A percentile compares a stretch with the other conserved stretches of the same genome.
Conservation (phyloP, 2,329 filamentous ascomycete genomes). For the Penicillium sp. region DNA sequence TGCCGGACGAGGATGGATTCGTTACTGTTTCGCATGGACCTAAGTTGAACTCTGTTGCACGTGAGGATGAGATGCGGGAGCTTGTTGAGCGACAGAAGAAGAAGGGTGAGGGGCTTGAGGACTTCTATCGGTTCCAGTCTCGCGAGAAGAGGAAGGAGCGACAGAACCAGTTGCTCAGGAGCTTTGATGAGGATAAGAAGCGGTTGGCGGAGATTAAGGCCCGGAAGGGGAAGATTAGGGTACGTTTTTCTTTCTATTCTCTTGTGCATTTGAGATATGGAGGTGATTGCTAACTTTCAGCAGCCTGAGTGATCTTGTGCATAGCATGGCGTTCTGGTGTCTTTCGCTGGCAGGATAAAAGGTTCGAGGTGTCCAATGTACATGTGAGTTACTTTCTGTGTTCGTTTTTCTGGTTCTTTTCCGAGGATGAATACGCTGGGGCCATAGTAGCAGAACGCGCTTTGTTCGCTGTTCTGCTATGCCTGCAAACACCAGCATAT, state of each 20-base stretch:
- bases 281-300: slow-evolving; percentile 10
- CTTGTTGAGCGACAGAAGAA: slow-evolving; percentile 60
- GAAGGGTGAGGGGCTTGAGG: slow-evolving; percentile 62
- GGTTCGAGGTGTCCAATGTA: slow-evolving; percentile 15
- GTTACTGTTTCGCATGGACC: slow-evolving; percentile 84
- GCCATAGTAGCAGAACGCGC: slow-evolving; percentile 50
- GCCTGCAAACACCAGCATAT: slow-evolving; percentile 63
- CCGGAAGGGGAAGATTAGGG: slow-evolving; percentile 61
- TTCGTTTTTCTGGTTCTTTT: slow-evolving; percentile 2
- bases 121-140: slow-evolving; percentile 83
- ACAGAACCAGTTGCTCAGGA: slow-evolving; percentile 65
- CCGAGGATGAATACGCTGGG: slow-evolving; percentile 50
- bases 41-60: slow-evolving; percentile 67
- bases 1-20: slow-evolving; percentile 93
- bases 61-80: slow-evolving; percentile 66
- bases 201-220: slow-evolving; percentile 70
- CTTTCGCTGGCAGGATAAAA: slow-evolving; percentile 7
- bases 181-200: slow-evolving; percentile 74
- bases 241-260: slow-evolving; percentile 24
- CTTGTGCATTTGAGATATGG: slow-evolving; percentile 5
- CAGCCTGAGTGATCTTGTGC: slow-evolving; percentile 37
- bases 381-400: slow-evolving; percentile 22
- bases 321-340: slow-evolving; percentile 33
- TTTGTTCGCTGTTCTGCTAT: slow-evolving; percentile 41
- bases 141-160: slow-evolving; percentile 75